Conservation (phyloP, 1,139 yeast species). For the Taphrina wiesneri region DNA sequence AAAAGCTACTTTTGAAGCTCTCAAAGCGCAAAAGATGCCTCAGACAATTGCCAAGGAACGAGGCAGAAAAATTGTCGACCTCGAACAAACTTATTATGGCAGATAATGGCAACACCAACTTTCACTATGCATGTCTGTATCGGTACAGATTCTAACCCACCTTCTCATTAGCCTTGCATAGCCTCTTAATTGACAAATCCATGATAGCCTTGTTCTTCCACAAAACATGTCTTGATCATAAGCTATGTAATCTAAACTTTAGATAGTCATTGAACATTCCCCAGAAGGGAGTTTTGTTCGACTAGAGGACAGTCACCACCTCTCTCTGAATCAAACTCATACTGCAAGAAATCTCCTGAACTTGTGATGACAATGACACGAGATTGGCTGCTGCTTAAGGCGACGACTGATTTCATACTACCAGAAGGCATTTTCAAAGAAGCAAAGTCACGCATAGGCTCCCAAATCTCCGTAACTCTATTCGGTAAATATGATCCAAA, state of each 20-base stretch:
- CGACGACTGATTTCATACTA: constrained; percentile 47
- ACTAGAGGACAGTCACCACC: constrained; percentile 91
- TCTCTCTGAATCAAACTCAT: constrained; percentile 79
- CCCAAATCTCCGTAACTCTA: constrained; percentile 79
- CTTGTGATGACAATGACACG: constrained; percentile 80
- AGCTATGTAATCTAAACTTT: too few relatives aligned
- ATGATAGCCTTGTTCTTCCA: too few relatives aligned
- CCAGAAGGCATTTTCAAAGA: constrained; percentile 74
- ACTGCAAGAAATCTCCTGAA: constrained; percentile 82
- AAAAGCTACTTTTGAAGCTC: constrained; percentile 85
- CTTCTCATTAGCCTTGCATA: neutral
- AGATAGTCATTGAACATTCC: constrained; percentile 7
- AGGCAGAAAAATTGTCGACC: constrained; percentile 93
- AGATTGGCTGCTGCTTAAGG: constrained; percentile 51
- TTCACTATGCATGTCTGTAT: neutral
- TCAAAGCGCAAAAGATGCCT: constrained; percentile 70
- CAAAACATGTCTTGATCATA: too few relatives aligned
- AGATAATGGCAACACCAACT: neutral
- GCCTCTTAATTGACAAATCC: too few relatives aligned
- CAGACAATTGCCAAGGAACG: constrained; percentile 88
- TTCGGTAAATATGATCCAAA: constrained; percentile 87
- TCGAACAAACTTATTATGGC: constrained; percentile 74
- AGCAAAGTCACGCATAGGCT: constrained; percentile 88
- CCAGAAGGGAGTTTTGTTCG: constrained; percentile 55
- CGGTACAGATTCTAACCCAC: neutral